Evolutionary conservation across 176 grass and related monocot species (phyloP), one percentile per base, ranked within the genome.

Genomic region (Otatea glauca): DNA sequence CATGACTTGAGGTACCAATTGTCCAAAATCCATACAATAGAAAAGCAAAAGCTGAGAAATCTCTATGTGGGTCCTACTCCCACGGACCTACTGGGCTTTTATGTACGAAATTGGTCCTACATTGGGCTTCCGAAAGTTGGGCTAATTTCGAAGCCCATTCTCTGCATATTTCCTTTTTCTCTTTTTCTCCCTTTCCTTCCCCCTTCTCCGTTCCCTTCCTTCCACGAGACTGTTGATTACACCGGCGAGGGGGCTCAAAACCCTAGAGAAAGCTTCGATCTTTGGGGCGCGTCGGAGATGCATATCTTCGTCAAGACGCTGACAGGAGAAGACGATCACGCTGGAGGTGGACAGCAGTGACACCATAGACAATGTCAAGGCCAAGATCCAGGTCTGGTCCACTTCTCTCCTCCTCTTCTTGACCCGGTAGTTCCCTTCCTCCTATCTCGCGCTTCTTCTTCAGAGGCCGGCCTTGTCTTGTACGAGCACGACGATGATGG

Each of bases 301-400:
- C 88, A 94, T 83, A 91, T 91, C 75, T 94, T 92, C 59, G 90
- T 97, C 59, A 97, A 97, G 86, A 97, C 92, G 27, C 89, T 94
- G 43, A 94, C 92, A 0, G 94, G 94, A 90, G 59, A 97, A 97
- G 92, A 97, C 90, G 58, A 97, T 94, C 88, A 97, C 90, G 20
- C 94, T 94, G 78, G 94, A 97, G 88, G 94, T 94, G 1, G 94
- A 97, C 88, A 97, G 88, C 84, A 94, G 90, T 81, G 92, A 97
- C 75, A 97, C 94, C 88, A 92, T 94, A 77, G 92, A 94, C 85
- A 97, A 94, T 77, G 92, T 94, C 64, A 97, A 97, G 86, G 85
- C 90, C 15, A 97, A 97, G 92, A 94, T 97, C 84, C 92, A 94
- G 88, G 94, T 63, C 23, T 23, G 10, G 53, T 51, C 49, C 49